Percentiles rank a stretch among this genome's conserved stretches.
Conservation (phyloP, 2,329 filamentous ascomycete species). For the Neonectria hederae region DNA sequence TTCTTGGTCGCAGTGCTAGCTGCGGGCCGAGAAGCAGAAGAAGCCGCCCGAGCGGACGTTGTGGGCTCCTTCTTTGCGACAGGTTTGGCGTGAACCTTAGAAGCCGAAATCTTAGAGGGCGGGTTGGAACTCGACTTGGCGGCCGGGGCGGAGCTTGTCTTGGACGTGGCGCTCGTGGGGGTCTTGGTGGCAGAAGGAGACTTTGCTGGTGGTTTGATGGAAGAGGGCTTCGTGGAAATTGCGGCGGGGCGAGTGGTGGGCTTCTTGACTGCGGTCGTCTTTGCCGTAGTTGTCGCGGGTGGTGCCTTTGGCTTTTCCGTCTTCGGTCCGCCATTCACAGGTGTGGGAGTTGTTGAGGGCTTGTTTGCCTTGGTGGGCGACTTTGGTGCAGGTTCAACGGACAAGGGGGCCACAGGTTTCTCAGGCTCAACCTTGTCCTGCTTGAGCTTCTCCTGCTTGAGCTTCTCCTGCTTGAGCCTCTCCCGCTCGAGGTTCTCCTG, state of each 20-base stretch:
- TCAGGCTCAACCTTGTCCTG: not conserved
- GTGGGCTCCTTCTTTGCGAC: conserved; percentile 48
- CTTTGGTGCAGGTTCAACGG: conserved; percentile 22
- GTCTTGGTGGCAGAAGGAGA: conserved; percentile 37
- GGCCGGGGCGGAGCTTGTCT: conserved; percentile 40
- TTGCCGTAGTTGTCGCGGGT: conserved; percentile 23
- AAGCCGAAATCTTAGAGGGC: conserved; percentile 24
- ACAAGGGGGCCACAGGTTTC: conserved; percentile 12
- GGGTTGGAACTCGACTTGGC: conserved; percentile 42
- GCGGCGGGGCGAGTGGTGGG: conserved; percentile 34
- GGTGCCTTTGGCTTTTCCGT: conserved; percentile 39
- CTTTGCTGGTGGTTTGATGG: conserved; percentile 33
- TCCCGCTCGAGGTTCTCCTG: not conserved
- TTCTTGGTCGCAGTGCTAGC: conserved; percentile 52
- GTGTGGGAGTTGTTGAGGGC: conserved; percentile 13
- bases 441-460: conserved; percentile 45
- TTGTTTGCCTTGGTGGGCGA: conserved; percentile 31
- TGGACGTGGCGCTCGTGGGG: conserved; percentile 37
- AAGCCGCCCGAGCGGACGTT: conserved; percentile 36
- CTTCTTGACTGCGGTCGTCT: conserved; percentile 32
- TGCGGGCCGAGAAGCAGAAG: conserved; percentile 42
- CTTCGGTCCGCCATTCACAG: conserved; percentile 37
- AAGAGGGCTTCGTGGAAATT: conserved; percentile 37
- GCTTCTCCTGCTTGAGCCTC: not conserved
- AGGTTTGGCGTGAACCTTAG: conserved; percentile 40